Evolutionary conservation across 108 stramenopile species (phyloP).

Genomic region (Cyclostephanos invisitatus): DNA sequence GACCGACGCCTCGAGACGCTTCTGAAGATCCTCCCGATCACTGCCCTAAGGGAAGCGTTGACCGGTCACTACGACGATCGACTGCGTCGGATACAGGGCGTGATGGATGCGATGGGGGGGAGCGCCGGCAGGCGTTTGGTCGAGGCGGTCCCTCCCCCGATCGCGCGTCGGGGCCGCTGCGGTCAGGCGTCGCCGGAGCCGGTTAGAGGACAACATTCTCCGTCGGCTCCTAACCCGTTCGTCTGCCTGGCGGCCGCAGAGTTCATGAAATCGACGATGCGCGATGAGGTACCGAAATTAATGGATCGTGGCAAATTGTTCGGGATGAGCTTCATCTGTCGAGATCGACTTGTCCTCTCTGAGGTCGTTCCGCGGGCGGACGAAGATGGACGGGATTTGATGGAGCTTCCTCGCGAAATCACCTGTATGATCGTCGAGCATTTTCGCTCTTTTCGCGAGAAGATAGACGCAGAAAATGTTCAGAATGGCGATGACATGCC

Average conservation of each 20-base stretch:
- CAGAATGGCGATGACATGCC: constrained; percentile 2
- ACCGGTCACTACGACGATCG: constrained; percentile 59
- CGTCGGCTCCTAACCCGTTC: constrained; percentile 34
- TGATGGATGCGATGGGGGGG: constrained; percentile 45
- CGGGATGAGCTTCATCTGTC: constrained; percentile 46
- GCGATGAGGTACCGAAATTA: constrained; percentile 19
- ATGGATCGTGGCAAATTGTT: constrained; percentile 19
- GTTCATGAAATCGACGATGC: constrained; percentile 35
- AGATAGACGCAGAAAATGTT: background rate
- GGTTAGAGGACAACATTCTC: constrained; percentile 36
- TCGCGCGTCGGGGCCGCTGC: constrained; percentile 5
- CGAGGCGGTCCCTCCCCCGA: constrained; percentile 61
- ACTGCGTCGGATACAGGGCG: constrained; percentile 36
- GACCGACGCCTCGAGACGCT: constrained; percentile 36
- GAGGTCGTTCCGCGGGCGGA: constrained; percentile 1
- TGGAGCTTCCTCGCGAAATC: constrained; percentile 32
- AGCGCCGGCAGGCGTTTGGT: constrained; percentile 62
- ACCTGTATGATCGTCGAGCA: constrained; percentile 37
- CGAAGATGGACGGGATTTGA: background rate
- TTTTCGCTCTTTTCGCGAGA: constrained; percentile 19
- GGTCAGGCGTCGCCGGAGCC: constrained; percentile 1
- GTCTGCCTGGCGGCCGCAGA: constrained; percentile 42
- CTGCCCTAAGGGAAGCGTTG: constrained; percentile 58
- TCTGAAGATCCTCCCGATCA: constrained; percentile 54
- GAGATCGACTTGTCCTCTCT: constrained; percentile 34